Conservation (phyloP, 192 early-diverging fungal species). For the Polychytrium aggregatum region DNA sequence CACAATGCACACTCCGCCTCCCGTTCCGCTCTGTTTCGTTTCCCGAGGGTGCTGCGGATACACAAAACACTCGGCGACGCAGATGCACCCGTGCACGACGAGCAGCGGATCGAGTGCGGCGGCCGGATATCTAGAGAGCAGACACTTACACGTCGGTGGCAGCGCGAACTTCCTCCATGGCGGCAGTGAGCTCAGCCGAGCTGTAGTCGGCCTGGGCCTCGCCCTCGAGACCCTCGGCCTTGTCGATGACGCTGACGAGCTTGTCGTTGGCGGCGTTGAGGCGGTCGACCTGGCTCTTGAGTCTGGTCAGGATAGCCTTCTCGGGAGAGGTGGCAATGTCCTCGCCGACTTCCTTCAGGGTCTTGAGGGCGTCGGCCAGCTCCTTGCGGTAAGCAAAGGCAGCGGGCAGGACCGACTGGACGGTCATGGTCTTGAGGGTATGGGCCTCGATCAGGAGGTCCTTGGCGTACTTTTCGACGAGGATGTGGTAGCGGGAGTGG, state of each 20-base stretch:
- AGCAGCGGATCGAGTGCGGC: no score
- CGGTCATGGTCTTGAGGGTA: slow-evolving; percentile 72
- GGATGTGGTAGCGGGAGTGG: slow-evolving; percentile 86
- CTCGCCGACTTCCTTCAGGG: slow-evolving; percentile 47
- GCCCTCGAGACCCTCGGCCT: slow-evolving; percentile 46
- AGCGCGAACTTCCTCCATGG: slow-evolving; percentile 61
- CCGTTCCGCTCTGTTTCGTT: no score
- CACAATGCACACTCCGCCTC: no score
- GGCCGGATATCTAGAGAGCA: not conserved
- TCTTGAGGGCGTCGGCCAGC: slow-evolving; percentile 69
- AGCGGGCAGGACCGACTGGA: slow-evolving; percentile 79
- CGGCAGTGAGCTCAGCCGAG: slow-evolving; percentile 44
- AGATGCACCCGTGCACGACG: no score
- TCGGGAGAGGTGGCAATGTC: slow-evolving; percentile 56
- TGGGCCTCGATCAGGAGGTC: slow-evolving; percentile 87
- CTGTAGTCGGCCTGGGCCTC: slow-evolving; percentile 56
- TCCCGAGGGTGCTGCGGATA: no score
- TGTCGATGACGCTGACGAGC: slow-evolving; percentile 43
- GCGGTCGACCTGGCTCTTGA: slow-evolving; percentile 44
- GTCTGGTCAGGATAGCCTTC: slow-evolving; percentile 47
- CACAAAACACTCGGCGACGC: no score
- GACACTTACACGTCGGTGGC: slow-evolving; percentile 5
- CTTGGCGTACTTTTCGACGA: slow-evolving; percentile 96
- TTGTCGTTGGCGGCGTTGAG: slow-evolving; percentile 45
- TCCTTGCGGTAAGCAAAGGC: slow-evolving; percentile 80